Evolutionary conservation across 164 flowering plant genomes (phyloP), one percentile per base, ranked within the genome.

Genomic region (Brasenia schreberi): DNA sequence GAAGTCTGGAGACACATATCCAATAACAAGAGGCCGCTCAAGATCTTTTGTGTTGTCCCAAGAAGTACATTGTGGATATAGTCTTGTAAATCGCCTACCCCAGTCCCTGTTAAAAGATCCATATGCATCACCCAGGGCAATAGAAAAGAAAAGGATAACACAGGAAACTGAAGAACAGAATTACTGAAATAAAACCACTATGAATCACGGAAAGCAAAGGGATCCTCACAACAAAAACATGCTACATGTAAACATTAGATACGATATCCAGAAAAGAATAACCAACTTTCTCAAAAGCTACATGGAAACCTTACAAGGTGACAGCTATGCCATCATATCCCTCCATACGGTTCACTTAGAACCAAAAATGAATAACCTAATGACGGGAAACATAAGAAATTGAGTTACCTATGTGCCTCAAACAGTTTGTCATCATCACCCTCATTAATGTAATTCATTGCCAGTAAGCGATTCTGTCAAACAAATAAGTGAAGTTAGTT

Each of bases 1-100:
- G 77, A 87, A 95, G 80, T 95, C 99, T 6, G 99, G 99, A 64
- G 99, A 95, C 39, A 92, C 88, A 73, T 95, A 95, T 84, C 97
- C 99, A 77, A 95, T 77, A 71, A 90, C 84, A 78, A 95, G 85
- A 11, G 92, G 87, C 27, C 99, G 79, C 17, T 90, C 97, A 61
- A 90, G 82, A 75, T 87, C 99, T 78, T 95, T 95, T 39, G 84
- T 65, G 73, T 95, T 95, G 70, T 95, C 96, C 97, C 99, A 95
- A 39, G 89, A 82, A 14, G 88, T 79, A 73, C 81, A 85, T 66
- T 86, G 97, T 63, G 81, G 76, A 80, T 75, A 87, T 73, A 88
- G 74, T 78, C 85, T 84, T 88, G 84, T 85, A 70, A 95, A 95
- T 61, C 96, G 99, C 69, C 80, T 79, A 64, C 99, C 99, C 99